Evolutionary conservation across 257 asterid genomes (phyloP), one percentile per base, ranked within the genome.

Genomic region (Henckelia pumila): DNA sequence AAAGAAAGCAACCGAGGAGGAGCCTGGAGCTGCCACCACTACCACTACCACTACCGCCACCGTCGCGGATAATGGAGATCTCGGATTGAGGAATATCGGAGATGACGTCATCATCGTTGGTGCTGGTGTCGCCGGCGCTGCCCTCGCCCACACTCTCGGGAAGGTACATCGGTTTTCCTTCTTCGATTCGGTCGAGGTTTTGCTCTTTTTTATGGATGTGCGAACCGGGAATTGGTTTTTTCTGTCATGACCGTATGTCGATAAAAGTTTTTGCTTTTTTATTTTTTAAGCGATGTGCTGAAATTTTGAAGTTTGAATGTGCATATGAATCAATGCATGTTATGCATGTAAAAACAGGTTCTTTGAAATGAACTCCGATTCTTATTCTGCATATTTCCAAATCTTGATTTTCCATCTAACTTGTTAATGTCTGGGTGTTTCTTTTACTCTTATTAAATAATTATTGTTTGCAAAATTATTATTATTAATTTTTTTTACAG

Each of bases 111-210:
- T 86, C 61, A 70, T 84, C 26, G 94, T 84, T 10, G 88, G 89
- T 23, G 89, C 88, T 24, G 89, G 89, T 7, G 87, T 86, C 63
- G 92, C 89, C 11, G 92, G 92, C 59, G 86, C 94, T 14, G 94
- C 94, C 32, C 90, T 86, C 19, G 94, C 94, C 65, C 77, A 86
- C 73, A 84, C 94, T n/a, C 89, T 86, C 56, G 94, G 88, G 30
- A 86, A 80, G 93, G 97, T 86, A 69, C 17, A 14, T 14, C 52
- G 52, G 1, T 44, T 0, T 61, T 5, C 33, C 23, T 8, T 20
- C 25, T 8, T 19, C 10, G 9, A 24, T 2, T 65, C 22, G 19
- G 5, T 4, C 20, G 5, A 30, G 22, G 7, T 3, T 71, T 66
- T 30, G 7, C 30, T 50, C 4, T 61, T 61, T 28, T 7, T 23